Percentiles rank a stretch among this genome's conserved stretches.
Conservation (phyloP, 2,329 filamentous ascomycete genomes). For the Hypoxylon sp. region DNA sequence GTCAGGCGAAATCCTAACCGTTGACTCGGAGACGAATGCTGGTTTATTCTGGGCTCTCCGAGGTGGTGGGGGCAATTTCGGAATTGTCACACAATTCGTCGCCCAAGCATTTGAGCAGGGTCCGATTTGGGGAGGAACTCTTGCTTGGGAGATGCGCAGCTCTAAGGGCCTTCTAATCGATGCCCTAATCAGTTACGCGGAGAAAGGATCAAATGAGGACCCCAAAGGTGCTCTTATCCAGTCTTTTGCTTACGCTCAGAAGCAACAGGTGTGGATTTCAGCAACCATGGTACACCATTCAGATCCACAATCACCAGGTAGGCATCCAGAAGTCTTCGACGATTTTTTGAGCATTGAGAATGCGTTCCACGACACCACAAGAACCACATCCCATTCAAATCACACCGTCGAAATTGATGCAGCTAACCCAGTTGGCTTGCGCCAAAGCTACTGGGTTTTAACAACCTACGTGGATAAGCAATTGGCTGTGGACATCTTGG, state of each 20-base stretch:
- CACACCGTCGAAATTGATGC: conserved; percentile 31
- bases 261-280: conserved; percentile 34
- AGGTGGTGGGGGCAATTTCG: conserved; percentile 44
- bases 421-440: conserved; percentile 21
- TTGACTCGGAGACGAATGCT: conserved; percentile 48
- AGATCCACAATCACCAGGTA: conserved; percentile 30
- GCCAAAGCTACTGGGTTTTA: conserved; percentile 36
- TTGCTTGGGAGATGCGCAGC: conserved; percentile 34
- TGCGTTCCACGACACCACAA: conserved; percentile 10
- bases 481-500: conserved; percentile 23
- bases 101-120: conserved; percentile 29
- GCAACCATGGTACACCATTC: conserved; percentile 22
- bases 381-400: conserved; percentile 32
- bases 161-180: conserved; percentile 23
- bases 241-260: conserved; percentile 33
- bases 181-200: conserved; percentile 24
- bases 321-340: conserved; percentile 44
- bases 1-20: conserved; percentile 42
- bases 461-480: conserved; percentile 31
- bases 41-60: conserved; percentile 57
- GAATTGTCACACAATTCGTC: conserved; percentile 41
- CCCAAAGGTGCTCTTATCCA: conserved; percentile 38
- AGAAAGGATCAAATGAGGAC: conserved; percentile 30
- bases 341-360: conserved; percentile 44
- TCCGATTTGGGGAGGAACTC: conserved; percentile 37